phyloP scores from a whole-genome alignment of 495 filamentous ascomycete species.

The Xylaria venustula region DNA sequence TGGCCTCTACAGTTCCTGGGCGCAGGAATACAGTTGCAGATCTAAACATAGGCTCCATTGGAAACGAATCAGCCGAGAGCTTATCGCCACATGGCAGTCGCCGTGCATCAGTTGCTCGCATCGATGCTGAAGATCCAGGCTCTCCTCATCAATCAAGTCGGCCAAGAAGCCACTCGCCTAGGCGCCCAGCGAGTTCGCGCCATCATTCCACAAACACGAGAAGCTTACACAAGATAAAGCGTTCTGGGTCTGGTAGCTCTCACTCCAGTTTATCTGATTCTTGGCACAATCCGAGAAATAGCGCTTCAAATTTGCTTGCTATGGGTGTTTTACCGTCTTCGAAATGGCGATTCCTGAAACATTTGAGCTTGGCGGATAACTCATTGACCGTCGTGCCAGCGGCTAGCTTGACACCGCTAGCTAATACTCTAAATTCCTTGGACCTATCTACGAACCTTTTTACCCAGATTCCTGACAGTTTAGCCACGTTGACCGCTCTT shows the following conservation, averaged over 20 bases:
- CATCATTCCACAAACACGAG: constrained; percentile 63
- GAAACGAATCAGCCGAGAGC: constrained; percentile 40
- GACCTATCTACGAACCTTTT: constrained; percentile 92
- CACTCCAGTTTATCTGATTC: constrained; percentile 78
- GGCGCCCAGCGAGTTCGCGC: constrained; percentile 68
- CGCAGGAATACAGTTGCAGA: constrained; percentile 45
- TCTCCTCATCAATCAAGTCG: constrained; percentile 44
- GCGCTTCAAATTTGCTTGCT: constrained; percentile 68
- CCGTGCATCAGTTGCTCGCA: constrained; percentile 38
- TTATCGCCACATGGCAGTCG: constrained; percentile 30
- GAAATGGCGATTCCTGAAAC: constrained; percentile 93
- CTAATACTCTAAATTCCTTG: constrained; percentile 82
- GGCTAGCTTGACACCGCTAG: constrained; percentile 72
- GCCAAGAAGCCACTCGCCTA: constrained; percentile 75
- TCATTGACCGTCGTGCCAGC: constrained; percentile 74
- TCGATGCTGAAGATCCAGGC: constrained; percentile 39
- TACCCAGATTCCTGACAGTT: constrained; percentile 82
- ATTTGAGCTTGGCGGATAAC: constrained; percentile 91
- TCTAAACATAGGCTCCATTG: constrained; percentile 44
- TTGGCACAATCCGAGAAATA: constrained; percentile 60
- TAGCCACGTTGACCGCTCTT: constrained; percentile 76
- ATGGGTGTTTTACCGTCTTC: constrained; percentile 68
- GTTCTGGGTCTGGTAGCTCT: constrained; percentile 88
- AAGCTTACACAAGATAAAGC: constrained; percentile 66
- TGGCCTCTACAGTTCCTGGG: constrained; percentile 66